Evolutionary conservation across 768 basidiomycete species (phyloP).

Genomic region (Pisolithus marmoratus): DNA sequence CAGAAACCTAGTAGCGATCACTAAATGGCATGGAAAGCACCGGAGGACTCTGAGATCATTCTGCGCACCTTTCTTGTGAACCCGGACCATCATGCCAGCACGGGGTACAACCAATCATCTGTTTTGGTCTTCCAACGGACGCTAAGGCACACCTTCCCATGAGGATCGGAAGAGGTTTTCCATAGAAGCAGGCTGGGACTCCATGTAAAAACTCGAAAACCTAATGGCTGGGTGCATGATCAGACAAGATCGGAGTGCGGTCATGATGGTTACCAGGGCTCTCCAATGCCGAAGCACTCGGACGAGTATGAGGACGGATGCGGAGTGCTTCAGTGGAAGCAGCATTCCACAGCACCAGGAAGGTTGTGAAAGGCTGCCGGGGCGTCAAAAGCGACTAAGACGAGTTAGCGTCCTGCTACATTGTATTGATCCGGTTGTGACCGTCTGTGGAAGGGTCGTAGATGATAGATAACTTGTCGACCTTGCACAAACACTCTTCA

Average conservation of each 20-base stretch:
- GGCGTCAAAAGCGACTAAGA: not conserved
- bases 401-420: not conserved
- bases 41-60: constrained; percentile 42
- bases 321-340: not conserved
- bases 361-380: not conserved
- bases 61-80: constrained; percentile 65
- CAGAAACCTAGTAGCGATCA: constrained; percentile 69
- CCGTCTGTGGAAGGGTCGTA: no score
- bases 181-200: no score
- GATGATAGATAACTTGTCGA: no score
- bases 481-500: no score
- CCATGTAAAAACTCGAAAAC: no score
- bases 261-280: not conserved
- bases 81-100: constrained; percentile 63
- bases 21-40: constrained; percentile 58
- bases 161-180: no score
- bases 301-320: not conserved
- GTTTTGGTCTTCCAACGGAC: constrained; percentile 75
- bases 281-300: not conserved
- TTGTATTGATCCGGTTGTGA: no score
- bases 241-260: not conserved
- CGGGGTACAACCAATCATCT: constrained; percentile 71
- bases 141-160: no score
- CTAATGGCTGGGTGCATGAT: not conserved
- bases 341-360: not conserved